phyloP scores from a whole-genome alignment of 2,329 filamentous ascomycete genomes.

The Curvularia verruculosa region DNA sequence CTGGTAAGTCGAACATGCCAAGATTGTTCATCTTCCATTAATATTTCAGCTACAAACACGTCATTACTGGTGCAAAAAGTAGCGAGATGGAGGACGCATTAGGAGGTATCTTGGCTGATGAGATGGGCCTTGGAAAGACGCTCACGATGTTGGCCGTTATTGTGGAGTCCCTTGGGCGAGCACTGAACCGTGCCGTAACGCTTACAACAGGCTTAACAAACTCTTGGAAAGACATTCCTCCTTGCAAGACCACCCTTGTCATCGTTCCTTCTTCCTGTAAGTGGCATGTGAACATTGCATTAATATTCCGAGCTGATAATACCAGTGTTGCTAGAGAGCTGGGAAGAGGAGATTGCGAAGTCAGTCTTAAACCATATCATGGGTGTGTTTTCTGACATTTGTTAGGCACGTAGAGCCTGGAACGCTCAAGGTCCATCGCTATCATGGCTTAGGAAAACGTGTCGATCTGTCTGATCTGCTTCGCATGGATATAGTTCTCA shows the following conservation, averaged over 20 bases:
- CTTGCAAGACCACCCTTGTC: slow-evolving; percentile 34
- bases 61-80: slow-evolving; percentile 69
- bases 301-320: neutral
- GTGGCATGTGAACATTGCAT: slow-evolving; percentile 28
- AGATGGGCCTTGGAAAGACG: slow-evolving; percentile 67
- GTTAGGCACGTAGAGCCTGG: neutral
- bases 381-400: neutral
- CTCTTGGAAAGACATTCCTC: neutral
- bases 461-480: neutral
- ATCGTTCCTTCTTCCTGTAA: slow-evolving; percentile 38
- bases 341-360: slow-evolving; percentile 2
- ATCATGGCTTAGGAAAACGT: slow-evolving; percentile 25
- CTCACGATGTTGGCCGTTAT: slow-evolving; percentile 60
- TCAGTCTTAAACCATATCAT: neutral
- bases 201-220: neutral
- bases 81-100: slow-evolving; percentile 21
- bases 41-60: slow-evolving; percentile 51
- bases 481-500: slow-evolving; percentile 33
- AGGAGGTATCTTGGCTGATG: slow-evolving; percentile 64
- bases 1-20: neutral
- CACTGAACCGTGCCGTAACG: slow-evolving; percentile 43
- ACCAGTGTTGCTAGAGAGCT: neutral
- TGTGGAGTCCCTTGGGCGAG: slow-evolving; percentile 50
- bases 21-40: neutral
- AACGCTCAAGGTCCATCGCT: slow-evolving; percentile 6